Evolutionary conservation across 2,329 filamentous ascomycete genomes (phyloP), one percentile per base, ranked within the genome.

Genomic region (Amesomyces nigricolor): DNA sequence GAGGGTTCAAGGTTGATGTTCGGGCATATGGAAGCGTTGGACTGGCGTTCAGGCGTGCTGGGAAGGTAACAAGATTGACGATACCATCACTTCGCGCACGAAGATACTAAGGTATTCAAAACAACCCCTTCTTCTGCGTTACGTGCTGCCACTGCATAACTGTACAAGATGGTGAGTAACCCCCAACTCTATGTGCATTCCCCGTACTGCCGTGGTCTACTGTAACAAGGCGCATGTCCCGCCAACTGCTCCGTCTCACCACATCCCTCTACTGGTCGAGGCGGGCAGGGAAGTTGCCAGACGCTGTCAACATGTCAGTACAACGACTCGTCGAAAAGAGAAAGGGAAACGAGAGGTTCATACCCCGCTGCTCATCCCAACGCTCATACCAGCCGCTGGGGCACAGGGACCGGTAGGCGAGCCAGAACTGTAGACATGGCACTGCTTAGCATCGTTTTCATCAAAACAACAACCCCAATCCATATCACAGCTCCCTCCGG

Each of bases 351-450:
- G 17, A 22, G 45, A 7, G 16, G 9, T 42, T 16, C 51, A 16
- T 79, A 95, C 90, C 89, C 76, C 94, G 88, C 81, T 97, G 94
- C 70, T 94, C 89, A 72, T 99, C 92, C 94, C 94, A 99, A 77
- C 94, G 85, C 75, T 86, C 77, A 72, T 88, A 87, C 94, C 94
- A 99, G 70, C 85, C 83, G 74, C 88, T 94, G 67, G 95, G 94
- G 87, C 95, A 99, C 65, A 99, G 86, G 65, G 94, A 96, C 75
- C 89, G 87, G 82, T 96, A 99, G 67, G 94, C 91, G 69, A 95
- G 84, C 81, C 85, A 90, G 83, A 99, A 99, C 92, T 99, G 67
- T 56, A 37, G 32, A 9, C 10, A 42, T n/a, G 11, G 11, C 1
- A 11, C 47, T 45, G 29, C 30, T 53, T 51, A 62, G 69, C 51